Percentiles rank a stretch among this genome's conserved stretches.
phyloP scores from a whole-genome alignment of 768 basidiomycete species.

The Strobilomyces echinocephalus region DNA sequence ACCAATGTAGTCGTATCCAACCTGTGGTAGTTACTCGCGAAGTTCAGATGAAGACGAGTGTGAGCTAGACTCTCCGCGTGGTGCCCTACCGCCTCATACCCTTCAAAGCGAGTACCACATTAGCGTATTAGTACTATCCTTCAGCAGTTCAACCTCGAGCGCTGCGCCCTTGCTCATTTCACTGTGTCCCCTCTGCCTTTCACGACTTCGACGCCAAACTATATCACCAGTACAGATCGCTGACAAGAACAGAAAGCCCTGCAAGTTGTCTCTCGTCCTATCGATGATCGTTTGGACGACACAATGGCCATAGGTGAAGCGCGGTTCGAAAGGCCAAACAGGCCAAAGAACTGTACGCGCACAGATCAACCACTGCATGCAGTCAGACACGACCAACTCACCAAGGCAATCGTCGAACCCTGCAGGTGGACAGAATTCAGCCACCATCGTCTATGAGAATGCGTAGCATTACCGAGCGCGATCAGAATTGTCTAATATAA shows the following conservation, averaged over 20 bases:
- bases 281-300: constrained; percentile 83
- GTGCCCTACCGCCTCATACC: too few species aligned
- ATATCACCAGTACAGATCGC: constrained; percentile 70
- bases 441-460: constrained; percentile 84
- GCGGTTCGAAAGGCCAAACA: constrained; percentile 80
- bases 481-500: too few species aligned
- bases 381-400: constrained; percentile 11
- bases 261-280: constrained; percentile 67
- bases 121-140: neutral
- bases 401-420: constrained; percentile 85
- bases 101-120: too few species aligned
- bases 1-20: too few species aligned
- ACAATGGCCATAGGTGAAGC: constrained; percentile 83
- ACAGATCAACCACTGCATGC: neutral
- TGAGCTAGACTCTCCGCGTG: too few species aligned
- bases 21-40: too few species aligned
- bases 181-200: constrained; percentile 62
- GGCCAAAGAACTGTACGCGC: constrained; percentile 68
- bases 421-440: constrained; percentile 81
- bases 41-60: too few species aligned
- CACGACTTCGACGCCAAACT: constrained; percentile 64
- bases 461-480: too few species aligned
- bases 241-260: constrained; percentile 81
- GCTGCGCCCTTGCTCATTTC: constrained; percentile 43
- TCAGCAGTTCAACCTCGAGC: constrained; percentile 7